Percentiles rank a stretch among this genome's conserved stretches.
Evolutionary conservation across 2,329 filamentous ascomycete genomes (phyloP).

Genomic region (Cercospora berteroae): DNA sequence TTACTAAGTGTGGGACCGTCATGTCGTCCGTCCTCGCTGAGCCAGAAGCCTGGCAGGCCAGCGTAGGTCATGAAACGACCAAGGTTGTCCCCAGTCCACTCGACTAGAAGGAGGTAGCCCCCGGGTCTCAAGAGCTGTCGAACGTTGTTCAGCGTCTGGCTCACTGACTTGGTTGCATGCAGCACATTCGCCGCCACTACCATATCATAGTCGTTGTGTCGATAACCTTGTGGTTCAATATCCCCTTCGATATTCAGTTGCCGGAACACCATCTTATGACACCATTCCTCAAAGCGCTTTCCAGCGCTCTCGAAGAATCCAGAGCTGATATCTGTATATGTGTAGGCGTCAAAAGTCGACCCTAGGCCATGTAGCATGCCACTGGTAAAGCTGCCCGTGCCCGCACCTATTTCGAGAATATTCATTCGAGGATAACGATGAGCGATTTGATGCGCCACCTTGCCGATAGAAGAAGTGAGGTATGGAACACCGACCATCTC

Average conservation of each 20-base stretch:
- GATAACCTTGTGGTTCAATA: constrained; percentile 38
- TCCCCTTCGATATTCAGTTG: constrained; percentile 35
- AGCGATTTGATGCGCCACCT: constrained; percentile 28
- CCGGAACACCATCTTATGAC: constrained; percentile 35
- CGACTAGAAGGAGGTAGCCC: constrained; percentile 27
- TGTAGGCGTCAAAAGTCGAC: constrained; percentile 41
- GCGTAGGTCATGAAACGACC: background rate
- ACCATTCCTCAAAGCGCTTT: constrained; percentile 31
- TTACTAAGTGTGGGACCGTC: constrained; percentile 29
- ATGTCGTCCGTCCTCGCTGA: constrained; percentile 31
- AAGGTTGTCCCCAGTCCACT: constrained; percentile 11
- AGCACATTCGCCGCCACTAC: constrained; percentile 29
- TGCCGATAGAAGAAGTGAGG: background rate
- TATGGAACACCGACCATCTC: constrained; percentile 6
- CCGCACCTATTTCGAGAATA: constrained; percentile 49
- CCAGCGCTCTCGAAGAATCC: constrained; percentile 43
- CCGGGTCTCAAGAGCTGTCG: constrained; percentile 31
- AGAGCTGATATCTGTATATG: constrained; percentile 47
- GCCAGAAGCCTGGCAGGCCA: constrained; percentile 10
- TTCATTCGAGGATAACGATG: constrained; percentile 44
- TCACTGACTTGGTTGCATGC: constrained; percentile 26
- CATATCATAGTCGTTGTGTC: constrained; percentile 36
- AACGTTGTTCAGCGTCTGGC: constrained; percentile 24
- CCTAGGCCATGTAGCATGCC: constrained; percentile 38
- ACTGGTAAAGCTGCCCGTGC: constrained; percentile 45